Base-by-base conservation (phyloP, 495 filamentous ascomycete species). In the Podospora conica region DNA sequence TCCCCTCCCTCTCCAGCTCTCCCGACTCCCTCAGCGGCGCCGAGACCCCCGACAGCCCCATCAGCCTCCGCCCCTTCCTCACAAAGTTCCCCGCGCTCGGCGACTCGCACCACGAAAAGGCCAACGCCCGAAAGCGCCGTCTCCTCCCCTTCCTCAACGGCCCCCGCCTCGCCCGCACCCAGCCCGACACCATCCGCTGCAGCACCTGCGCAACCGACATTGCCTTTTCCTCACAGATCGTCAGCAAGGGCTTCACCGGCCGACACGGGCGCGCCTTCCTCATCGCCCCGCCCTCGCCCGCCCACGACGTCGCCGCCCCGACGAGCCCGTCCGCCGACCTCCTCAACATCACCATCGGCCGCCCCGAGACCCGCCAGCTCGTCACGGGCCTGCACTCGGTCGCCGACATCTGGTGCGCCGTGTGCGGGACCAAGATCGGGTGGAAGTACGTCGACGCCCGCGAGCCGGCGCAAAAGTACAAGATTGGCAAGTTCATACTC, bases 401-500 rank as follows among this genome's bases (percentile, higher is more conserved):
- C 1, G 80, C 83, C n/a, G 84, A 87, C 71, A 81, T 86, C 28
- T 74, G 61, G 60, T 86, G 84, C 65, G 65, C 61, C 10, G 82
- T 74, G n/a, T 79, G 94, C 73, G 83, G 82, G 5, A 85, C 76
- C 55, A 85, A 90, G 54, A 74, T 98, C 20, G 94, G 94, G 10
- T 98, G 94, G 94, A 97, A 97, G 76, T 98, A 98, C 74, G 83
- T 97, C 61, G 86, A 86, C 55, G 94, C 94, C 0, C 87, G 89
- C 61, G 90, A 97, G 71, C 82, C 88, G 67, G 82, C 81, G 53
- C 94, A 98, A 75, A 83, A 84, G 62, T 98, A 98, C 78, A 98
- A 98, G 75, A 87, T 97, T 28, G 94, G 94, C 28, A 97, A 96
- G 75, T 97, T 93, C 70, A 97, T 98, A n/a, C 75, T 98, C 40